These are phyloP conservation scores for Heimioporus sp. DNA, from an alignment of 768 basidiomycete genomes.

Conservation along the genomic window DNA sequence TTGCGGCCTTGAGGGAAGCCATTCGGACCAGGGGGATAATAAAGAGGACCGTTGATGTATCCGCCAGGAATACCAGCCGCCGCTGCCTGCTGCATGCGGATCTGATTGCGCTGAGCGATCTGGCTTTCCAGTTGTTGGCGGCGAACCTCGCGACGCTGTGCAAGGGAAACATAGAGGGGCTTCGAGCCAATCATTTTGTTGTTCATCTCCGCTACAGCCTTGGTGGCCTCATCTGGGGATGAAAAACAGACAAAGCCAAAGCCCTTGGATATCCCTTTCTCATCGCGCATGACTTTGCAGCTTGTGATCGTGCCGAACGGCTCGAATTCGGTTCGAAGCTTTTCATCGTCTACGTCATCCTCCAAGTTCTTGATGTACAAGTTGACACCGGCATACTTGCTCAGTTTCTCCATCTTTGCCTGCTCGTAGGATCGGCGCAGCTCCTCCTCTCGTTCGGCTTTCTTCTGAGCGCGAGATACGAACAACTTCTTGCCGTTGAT, in stretches of 20 bases:
- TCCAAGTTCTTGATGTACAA: slow-evolving; percentile 99
- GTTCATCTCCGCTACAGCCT: slow-evolving; percentile 99
- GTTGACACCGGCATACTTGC: slow-evolving; percentile 99
- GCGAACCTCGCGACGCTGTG: slow-evolving; percentile 97
- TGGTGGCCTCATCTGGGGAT: slow-evolving; percentile 97
- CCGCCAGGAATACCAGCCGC: slow-evolving; percentile 76
- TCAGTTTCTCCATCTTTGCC: slow-evolving; percentile 94
- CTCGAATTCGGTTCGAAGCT: slow-evolving; percentile 94
- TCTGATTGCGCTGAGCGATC: slow-evolving; percentile 95
- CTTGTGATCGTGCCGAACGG: slow-evolving; percentile 96
- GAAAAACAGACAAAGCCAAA: slow-evolving; percentile 99
- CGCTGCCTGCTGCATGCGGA: slow-evolving; percentile 93
- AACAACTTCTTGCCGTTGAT: slow-evolving; percentile 86
- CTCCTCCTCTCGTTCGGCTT: slow-evolving; percentile 97
- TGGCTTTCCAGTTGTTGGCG: slow-evolving; percentile 98
- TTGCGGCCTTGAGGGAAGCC: slow-evolving; percentile 65
- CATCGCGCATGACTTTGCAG: slow-evolving; percentile 99
- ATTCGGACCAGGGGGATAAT: slow-evolving; percentile 71
- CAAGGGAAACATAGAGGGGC: slow-evolving; percentile 97
- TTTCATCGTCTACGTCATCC: slow-evolving; percentile 97
- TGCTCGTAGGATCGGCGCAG: slow-evolving; percentile 90
- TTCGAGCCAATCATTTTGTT: slow-evolving; percentile 99
- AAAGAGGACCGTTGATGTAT: slow-evolving; percentile 50
- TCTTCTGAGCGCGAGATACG: slow-evolving; percentile 97
- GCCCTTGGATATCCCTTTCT: slow-evolving; percentile 88